A percentile compares a stretch with the other conserved stretches of the same genome.
phyloP scores from a whole-genome alignment of 139 green algal species.

The Coelastrella sp. region DNA sequence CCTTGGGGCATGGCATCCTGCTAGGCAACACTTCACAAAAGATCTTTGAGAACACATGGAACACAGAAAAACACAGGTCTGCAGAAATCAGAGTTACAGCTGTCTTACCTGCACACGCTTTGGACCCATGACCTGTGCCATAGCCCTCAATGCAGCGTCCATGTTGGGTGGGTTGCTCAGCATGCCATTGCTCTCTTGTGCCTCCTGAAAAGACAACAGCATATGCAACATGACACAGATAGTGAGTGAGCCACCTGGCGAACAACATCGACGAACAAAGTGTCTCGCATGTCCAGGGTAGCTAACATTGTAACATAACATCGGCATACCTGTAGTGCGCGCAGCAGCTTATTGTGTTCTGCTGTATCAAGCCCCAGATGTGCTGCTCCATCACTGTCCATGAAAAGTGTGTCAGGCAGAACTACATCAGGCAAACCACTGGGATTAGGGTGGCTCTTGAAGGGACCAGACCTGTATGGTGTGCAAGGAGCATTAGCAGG shows the following conservation, averaged over 20 bases:
- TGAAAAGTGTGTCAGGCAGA: conserved; percentile 22
- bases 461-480: conserved; percentile 33
- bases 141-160: background rate
- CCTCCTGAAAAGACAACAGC: no score
- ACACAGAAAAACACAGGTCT: no score
- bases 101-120: no score
- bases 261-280: no score
- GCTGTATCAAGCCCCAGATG: conserved; percentile 22
- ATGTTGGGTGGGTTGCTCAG: background rate
- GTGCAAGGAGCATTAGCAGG: background rate
- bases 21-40: no score
- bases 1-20: background rate
- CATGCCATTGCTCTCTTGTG: conserved; percentile 9
- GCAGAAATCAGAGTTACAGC: no score
- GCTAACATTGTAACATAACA: no score
- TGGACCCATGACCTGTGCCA: no score
- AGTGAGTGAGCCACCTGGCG: no score
- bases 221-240: no score
- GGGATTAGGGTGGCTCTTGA: background rate
- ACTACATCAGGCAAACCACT: background rate
- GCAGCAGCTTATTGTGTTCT: conserved; percentile 12
- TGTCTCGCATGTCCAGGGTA: no score
- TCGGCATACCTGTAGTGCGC: background rate
- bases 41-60: no score
- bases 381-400: conserved; percentile 8